phyloP scores from a whole-genome alignment of 2,329 filamentous ascomycete species.

The Fusarium vanettenii region DNA sequence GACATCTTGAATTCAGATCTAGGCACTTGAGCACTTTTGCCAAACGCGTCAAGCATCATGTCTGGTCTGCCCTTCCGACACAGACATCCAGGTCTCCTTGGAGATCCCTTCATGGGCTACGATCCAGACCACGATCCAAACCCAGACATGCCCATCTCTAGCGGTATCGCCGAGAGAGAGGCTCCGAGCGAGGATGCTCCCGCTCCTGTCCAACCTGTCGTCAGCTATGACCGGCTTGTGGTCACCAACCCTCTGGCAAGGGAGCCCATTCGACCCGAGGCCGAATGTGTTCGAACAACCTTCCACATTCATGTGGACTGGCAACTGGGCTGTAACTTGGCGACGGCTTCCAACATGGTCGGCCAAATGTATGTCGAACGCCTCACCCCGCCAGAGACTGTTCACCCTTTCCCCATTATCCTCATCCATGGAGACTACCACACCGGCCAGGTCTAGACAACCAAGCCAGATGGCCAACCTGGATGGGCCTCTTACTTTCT shows the following conservation, averaged over 20 bases:
- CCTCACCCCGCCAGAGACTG: conserved; percentile 34
- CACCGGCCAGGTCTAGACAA: conserved; percentile 54
- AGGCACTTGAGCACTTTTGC: neutral
- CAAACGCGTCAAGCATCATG: neutral
- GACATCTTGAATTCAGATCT: neutral
- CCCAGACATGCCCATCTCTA: neutral
- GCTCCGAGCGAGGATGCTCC: neutral
- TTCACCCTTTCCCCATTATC: conserved; percentile 43
- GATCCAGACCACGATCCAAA: neutral
- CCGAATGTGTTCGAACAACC: conserved; percentile 27
- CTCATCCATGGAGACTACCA: conserved; percentile 53
- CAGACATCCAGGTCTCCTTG: neutral
- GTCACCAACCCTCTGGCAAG: neutral
- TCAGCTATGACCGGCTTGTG: neutral
- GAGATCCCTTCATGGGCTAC: neutral
- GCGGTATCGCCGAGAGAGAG: too few relatives aligned
- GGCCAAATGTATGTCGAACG: conserved; percentile 53
- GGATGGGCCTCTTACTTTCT: conserved; percentile 61
- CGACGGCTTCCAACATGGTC: conserved; percentile 28
- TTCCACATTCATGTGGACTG: conserved; percentile 45
- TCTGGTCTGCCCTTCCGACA: neutral
- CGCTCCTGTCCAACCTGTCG: too few relatives aligned
- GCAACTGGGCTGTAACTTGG: conserved; percentile 18
- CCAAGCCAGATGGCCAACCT: conserved; percentile 58
- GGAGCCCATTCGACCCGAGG: conserved; percentile 4